Conservation (phyloP, 2,329 filamentous ascomycete genomes). For the Clonostachys sp. region DNA sequence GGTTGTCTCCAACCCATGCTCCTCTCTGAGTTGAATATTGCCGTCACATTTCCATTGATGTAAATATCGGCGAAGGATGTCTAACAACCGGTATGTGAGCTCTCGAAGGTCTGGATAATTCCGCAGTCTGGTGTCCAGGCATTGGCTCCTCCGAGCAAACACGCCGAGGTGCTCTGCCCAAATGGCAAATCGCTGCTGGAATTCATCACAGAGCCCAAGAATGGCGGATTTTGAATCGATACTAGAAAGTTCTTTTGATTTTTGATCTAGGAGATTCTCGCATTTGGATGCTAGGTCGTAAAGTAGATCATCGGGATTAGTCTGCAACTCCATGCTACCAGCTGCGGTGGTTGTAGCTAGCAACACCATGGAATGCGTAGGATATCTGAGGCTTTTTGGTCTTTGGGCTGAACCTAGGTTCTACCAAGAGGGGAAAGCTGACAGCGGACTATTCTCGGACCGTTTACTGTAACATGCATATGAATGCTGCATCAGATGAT, state of each 20-base stretch:
- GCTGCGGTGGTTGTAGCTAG: neutral
- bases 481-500: too few species aligned
- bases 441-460: too few species aligned
- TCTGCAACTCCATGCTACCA: neutral
- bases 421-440: too few species aligned
- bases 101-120: constrained; percentile 4
- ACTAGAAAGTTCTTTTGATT: neutral
- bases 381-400: too few species aligned
- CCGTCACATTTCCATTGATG: neutral
- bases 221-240: neutral
- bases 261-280: neutral
- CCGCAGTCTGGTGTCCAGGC: constrained; percentile 4
- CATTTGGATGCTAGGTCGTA: neutral
- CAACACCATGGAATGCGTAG: neutral
- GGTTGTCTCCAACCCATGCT: neutral
- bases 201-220: constrained; percentile 1
- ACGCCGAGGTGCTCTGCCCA: constrained; percentile 6
- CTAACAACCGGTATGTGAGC: constrained; percentile 1
- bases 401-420: too few species aligned
- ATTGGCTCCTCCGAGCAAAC: constrained; percentile 6
- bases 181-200: constrained; percentile 3
- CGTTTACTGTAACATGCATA: too few species aligned
- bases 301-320: neutral
- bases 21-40: too few species aligned
- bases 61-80: constrained; percentile 1